Conservation (phyloP, 2,329 filamentous ascomycete species). For the Calonectria fujianensis region DNA sequence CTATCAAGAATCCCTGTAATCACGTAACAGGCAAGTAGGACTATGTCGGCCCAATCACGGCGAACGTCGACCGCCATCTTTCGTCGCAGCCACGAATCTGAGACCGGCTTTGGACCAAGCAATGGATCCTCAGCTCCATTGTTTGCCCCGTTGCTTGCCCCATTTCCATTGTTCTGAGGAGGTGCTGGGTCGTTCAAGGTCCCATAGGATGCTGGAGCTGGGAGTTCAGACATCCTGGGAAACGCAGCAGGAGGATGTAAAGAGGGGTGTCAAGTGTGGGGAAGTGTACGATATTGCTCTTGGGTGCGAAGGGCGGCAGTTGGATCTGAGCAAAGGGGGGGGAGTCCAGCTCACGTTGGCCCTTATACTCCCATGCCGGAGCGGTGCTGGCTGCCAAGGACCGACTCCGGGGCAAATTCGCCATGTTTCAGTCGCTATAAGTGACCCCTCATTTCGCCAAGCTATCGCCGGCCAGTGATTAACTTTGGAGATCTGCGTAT, state of each 20-base stretch:
- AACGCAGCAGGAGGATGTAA: neutral
- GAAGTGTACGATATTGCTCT: neutral
- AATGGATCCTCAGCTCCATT: constrained; percentile 45
- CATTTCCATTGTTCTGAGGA: constrained; percentile 37
- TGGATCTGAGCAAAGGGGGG: neutral
- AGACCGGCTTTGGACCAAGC: constrained; percentile 44
- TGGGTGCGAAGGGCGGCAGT: constrained; percentile 11
- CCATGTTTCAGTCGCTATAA: constrained; percentile 12
- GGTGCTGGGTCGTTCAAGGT: constrained; percentile 37
- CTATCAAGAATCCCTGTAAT: constrained; percentile 87
- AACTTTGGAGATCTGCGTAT: neutral
- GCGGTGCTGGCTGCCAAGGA: constrained; percentile 12
- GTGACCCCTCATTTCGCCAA: constrained; percentile 29
- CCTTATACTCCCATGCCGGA: constrained; percentile 29
- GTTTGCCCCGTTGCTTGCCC: constrained; percentile 34
- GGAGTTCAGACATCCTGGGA: constrained; percentile 41
- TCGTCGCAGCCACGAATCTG: constrained; percentile 46
- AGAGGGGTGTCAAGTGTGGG: neutral
- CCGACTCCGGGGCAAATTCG: constrained; percentile 23
- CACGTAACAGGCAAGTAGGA: constrained; percentile 83
- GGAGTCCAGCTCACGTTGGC: neutral
- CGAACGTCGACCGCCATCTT: constrained; percentile 50
- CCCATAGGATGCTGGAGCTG: constrained; percentile 44
- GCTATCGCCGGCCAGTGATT: constrained; percentile 14
- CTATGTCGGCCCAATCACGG: constrained; percentile 78